Evolutionary conservation across 192 early-diverging fungal genomes (phyloP), one percentile per base, ranked within the genome.

Genomic region (Coemansia sp.): DNA sequence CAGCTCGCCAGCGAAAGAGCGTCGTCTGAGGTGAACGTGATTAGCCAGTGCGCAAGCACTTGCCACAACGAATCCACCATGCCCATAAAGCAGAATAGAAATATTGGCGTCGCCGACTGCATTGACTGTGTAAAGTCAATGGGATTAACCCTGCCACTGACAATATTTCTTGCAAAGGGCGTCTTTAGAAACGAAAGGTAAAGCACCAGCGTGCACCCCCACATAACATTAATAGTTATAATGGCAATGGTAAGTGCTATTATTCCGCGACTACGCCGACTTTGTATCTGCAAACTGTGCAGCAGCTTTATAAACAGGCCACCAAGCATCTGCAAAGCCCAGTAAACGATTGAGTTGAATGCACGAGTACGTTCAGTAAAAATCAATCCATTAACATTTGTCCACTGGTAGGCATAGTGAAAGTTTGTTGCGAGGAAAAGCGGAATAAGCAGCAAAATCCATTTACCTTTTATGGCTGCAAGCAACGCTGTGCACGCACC

Each of bases 11-110:
- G 57, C 55, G 76, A 71, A 34, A 78, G 79, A 36, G 82, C 67
- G 61, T 92, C 88, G 64, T 91, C 90, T 8, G 90, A 85, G 71
- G 89, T 72, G 30, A 87, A 82, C 28, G 89, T 90, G 70, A 93
- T 82, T 12, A 93, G 53, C 89, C 89, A 93, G 83, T 92, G 91
- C 0, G 76, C 61, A 28, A 76, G 84, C 36, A 78, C 78, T 71
- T 93, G 91, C 76, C 83, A 90, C 37, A 90, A 78, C 16, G 91
- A 84, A 62, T 90, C 90, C 47, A 81, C 80, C 12, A 84, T 47
- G 38, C 92, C 92, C 66, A 87, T 90, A 46, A 80, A 69, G 53
- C 85, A 72, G 56, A 88, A 93, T 18, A 88, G 51, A 51, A 89
- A 51, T 12, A 85, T 68, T 0, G 84, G 81, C 9, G 81, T 81